phyloP scores from a whole-genome alignment of 2,329 filamentous ascomycete genomes.

The Colletotrichum godetiae region DNA sequence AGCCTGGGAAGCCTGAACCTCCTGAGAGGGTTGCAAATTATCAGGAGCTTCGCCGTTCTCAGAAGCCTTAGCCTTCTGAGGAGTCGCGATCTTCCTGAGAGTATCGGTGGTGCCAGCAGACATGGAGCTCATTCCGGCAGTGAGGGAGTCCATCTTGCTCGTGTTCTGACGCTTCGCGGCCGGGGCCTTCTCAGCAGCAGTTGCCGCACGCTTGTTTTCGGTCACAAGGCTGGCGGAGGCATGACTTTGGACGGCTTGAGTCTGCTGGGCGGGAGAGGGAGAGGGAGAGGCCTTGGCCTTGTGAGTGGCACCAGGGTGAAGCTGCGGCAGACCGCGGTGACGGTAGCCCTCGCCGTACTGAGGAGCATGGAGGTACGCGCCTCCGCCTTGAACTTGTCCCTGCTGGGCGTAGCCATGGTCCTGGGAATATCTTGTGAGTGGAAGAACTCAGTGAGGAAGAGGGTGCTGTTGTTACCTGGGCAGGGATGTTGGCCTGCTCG shows the following conservation, averaged over 20 bases:
- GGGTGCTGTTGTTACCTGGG: background rate
- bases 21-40: too few relatives aligned
- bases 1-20: too few relatives aligned
- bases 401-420: background rate
- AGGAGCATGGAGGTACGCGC: background rate
- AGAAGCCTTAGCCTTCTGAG: too few relatives aligned
- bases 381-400: background rate
- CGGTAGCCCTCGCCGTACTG: background rate
- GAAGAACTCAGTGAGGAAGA: background rate
- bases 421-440: background rate
- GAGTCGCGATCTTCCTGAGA: background rate
- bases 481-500: background rate
- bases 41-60: too few relatives aligned
- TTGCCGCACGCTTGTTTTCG: background rate
- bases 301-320: background rate
- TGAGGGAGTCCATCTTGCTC: background rate
- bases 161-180: background rate
- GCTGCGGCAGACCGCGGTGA: background rate
- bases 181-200: background rate
- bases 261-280: background rate
- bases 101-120: background rate
- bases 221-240: too few relatives aligned
- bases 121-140: background rate
- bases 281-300: background rate
- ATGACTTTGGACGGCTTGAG: background rate